These are phyloP conservation scores for Talaromyces sp. DNA, from an alignment of 2,329 filamentous ascomycete species.

Conservation along the genomic window DNA sequence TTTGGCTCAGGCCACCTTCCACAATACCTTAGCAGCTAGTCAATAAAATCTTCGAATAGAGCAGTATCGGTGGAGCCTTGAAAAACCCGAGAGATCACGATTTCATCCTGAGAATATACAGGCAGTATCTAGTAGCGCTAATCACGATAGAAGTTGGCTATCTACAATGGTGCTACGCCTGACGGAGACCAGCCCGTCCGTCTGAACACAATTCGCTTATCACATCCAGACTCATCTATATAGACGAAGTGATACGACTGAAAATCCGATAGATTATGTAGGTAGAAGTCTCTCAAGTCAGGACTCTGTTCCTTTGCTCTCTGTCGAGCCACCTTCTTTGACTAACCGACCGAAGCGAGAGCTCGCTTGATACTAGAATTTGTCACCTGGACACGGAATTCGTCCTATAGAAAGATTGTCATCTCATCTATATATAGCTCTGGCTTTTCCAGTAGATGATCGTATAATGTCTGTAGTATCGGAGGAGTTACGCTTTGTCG, in stretches of 20 bases:
- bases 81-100: slow-evolving; percentile 6
- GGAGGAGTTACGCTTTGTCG: background rate
- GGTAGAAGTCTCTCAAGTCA: background rate
- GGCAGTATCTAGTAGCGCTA: slow-evolving; percentile 9
- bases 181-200: slow-evolving; percentile 3
- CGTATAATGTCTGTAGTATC: slow-evolving; percentile 19
- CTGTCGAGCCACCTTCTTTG: slow-evolving; percentile 3
- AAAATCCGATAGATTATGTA: background rate
- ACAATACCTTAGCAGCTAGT: slow-evolving; percentile 4
- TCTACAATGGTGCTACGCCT: background rate
- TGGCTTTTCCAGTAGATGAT: slow-evolving; percentile 28
- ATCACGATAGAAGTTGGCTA: slow-evolving; percentile 6
- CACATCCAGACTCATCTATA: background rate
- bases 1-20: slow-evolving; percentile 8
- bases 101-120: slow-evolving; percentile 4
- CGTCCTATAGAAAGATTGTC: slow-evolving; percentile 18
- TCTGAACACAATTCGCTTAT: slow-evolving; percentile 1
- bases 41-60: slow-evolving; percentile 8
- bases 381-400: background rate
- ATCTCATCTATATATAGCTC: slow-evolving; percentile 27
- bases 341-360: background rate
- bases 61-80: slow-evolving; percentile 1
- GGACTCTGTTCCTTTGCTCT: slow-evolving; percentile 1
- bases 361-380: background rate
- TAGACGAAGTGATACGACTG: background rate